A percentile compares a stretch with the other conserved stretches of the same genome.
Conservation (phyloP, 345 rosid genomes). For the Viola odorata region DNA sequence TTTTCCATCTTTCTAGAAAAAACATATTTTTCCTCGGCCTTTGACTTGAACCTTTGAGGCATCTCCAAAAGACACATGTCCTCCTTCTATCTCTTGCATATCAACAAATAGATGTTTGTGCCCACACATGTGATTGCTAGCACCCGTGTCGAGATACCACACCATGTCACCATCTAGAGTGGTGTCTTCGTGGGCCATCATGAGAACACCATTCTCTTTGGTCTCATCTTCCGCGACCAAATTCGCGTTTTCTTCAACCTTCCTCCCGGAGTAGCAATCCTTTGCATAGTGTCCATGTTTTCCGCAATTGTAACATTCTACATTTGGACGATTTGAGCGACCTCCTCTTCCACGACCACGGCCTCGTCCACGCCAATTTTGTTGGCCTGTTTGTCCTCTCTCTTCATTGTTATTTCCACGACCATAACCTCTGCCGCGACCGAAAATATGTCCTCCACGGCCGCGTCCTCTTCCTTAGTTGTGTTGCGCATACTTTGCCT, state of each 20-base stretch:
- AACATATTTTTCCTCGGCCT: neutral
- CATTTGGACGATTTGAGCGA: neutral
- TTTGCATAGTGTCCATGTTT: no score
- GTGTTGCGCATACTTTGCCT: no score
- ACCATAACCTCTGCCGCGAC: no score
- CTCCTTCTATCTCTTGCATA: slow-evolving; percentile 2
- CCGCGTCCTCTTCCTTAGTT: no score
- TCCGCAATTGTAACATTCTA: no score
- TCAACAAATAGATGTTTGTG: no score
- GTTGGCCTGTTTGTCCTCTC: neutral
- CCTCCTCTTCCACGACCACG: neutral
- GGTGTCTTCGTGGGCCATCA: neutral
- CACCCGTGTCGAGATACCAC: no score
- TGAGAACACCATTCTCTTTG: slow-evolving; percentile 6
- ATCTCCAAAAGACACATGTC: slow-evolving; percentile 7
- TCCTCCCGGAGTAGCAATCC: no score
- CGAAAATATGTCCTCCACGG: no score
- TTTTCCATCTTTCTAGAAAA: no score
- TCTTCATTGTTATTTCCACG: neutral
- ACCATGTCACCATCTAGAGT: neutral
- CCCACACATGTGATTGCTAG: no score
- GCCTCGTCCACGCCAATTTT: neutral
- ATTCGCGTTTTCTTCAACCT: slow-evolving; percentile 10
- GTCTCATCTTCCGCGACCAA: slow-evolving; percentile 1
- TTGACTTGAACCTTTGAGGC: slow-evolving; percentile 2